phyloP scores from a whole-genome alignment of 73 alveolate species.

The Paramecium biaurelia region DNA sequence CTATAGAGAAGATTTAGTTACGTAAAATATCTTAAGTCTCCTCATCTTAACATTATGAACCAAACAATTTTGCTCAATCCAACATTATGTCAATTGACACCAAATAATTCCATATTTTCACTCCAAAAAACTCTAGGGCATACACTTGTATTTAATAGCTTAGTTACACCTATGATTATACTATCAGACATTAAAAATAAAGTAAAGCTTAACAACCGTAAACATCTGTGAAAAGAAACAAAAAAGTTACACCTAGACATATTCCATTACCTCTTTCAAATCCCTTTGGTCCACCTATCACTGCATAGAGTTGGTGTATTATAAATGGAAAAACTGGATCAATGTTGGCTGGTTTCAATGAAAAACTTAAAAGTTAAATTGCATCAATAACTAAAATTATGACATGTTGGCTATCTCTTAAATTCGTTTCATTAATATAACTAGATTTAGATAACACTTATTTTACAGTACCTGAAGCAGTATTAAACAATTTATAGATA shows the following conservation, averaged over 20 bases:
- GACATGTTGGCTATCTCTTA: constrained; percentile 9
- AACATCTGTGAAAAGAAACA: not conserved
- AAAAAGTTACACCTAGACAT: not conserved
- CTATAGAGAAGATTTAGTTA: not conserved
- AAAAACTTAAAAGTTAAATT: not conserved
- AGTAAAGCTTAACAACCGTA: not conserved
- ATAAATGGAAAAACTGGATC: constrained; percentile 40
- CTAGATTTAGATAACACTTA: not conserved
- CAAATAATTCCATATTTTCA: not conserved
- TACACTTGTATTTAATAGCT: not conserved
- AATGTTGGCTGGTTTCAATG: not conserved
- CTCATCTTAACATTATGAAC: not conserved
- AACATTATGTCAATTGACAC: not conserved
- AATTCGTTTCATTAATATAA: not conserved
- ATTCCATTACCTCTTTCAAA: not conserved
- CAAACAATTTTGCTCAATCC: not conserved
- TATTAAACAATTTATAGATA: not conserved
- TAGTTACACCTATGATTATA: not conserved
- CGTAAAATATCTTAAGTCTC: not conserved
- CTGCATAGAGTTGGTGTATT: constrained; percentile 60
- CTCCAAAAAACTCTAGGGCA: not conserved
- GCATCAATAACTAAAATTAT: constrained; percentile 33
- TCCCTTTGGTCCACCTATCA: not conserved
- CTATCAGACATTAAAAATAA: not conserved
- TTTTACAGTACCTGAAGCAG: constrained; percentile 23